Evolutionary conservation across 768 basidiomycete genomes (phyloP).

Genomic region (Termitomyces sp.): DNA sequence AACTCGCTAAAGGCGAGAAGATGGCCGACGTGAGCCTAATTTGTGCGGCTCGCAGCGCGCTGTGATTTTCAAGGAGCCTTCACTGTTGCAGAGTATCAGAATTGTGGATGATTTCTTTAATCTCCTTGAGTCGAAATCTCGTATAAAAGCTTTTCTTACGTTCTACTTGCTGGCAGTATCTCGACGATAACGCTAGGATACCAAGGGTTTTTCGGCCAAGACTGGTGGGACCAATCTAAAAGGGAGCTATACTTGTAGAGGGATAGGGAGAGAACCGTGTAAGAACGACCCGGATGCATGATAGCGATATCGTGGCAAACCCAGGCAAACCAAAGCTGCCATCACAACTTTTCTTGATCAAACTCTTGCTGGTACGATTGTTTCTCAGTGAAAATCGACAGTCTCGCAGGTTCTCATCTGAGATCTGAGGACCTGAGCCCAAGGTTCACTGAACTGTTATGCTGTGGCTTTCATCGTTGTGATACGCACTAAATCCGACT

Average conservation of each 20-base stretch:
- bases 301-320: neutral
- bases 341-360: neutral
- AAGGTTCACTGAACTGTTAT: neutral
- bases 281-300: neutral
- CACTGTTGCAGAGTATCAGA: slow-evolving; percentile 1
- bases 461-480: neutral
- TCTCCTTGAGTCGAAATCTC: neutral
- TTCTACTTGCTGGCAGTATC: neutral
- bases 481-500: neutral
- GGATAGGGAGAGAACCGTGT: neutral
- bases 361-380: neutral
- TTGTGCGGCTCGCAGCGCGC: neutral
- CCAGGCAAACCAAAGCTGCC: neutral
- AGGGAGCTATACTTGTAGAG: neutral
- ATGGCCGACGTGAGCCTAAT: neutral
- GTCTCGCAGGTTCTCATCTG: neutral
- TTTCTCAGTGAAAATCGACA: neutral
- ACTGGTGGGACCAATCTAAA: too few relatives aligned
- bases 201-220: too few relatives aligned
- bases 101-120: neutral
- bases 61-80: neutral
- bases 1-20: neutral
- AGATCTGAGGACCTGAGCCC: neutral
- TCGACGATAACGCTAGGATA: neutral
- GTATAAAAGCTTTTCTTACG: neutral